These are phyloP conservation scores for Wallemia mellicola DNA, from an alignment of 1,284 basidiomycete species.

Conservation along the genomic window DNA sequence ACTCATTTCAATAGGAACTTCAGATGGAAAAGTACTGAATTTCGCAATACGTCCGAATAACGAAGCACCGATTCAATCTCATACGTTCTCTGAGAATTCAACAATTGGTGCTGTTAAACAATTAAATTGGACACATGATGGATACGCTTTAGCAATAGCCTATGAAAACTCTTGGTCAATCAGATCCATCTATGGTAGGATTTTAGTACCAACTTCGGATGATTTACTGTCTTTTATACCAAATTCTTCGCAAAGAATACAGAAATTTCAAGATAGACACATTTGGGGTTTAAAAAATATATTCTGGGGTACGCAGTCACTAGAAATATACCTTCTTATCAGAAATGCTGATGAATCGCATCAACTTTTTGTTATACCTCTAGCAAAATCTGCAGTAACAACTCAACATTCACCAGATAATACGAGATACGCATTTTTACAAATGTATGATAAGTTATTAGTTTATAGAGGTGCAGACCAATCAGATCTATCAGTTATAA, in stretches of 20 bases:
- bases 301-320: not conserved
- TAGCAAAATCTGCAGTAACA: slow-evolving; percentile 79
- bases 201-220: slow-evolving; percentile 2
- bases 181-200: slow-evolving; percentile 3
- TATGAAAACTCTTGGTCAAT: not conserved
- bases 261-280: not conserved
- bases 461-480: slow-evolving; percentile 94
- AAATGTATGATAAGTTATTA: slow-evolving; percentile 74
- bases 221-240: not conserved
- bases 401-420: slow-evolving; percentile 56
- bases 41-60: not conserved
- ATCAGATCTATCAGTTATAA: slow-evolving; percentile 91
- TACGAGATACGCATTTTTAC: slow-evolving; percentile 73
- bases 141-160: not conserved
- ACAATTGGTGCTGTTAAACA: not conserved
- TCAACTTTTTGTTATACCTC: slow-evolving; percentile 59
- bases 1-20: not conserved
- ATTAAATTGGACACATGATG: not conserved
- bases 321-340: not conserved
- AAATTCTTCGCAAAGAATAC: not conserved
- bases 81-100: not conserved
- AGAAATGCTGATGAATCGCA: slow-evolving; percentile 7
- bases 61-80: not conserved
- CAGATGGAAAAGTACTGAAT: not conserved
- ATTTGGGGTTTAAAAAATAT: not conserved